Conservation (phyloP, 345 rosid genomes). For the Eutrema heterophyllum region DNA sequence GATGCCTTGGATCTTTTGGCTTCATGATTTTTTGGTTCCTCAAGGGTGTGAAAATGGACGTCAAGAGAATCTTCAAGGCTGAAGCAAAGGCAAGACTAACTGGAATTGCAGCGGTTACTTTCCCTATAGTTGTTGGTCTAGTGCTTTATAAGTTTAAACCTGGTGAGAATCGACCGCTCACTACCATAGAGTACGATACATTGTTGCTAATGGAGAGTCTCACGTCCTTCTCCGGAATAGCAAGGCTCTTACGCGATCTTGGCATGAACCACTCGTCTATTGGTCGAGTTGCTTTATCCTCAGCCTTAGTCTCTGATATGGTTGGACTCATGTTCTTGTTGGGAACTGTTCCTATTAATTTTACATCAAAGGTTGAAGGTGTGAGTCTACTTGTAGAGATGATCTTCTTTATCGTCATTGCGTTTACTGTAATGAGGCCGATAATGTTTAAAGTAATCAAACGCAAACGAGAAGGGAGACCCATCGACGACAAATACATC, state of each 20-base stretch:
- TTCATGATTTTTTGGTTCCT: slow-evolving; percentile 42
- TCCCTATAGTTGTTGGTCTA: slow-evolving; percentile 20
- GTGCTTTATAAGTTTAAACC: neutral
- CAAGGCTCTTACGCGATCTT: slow-evolving; percentile 43
- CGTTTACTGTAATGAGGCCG: slow-evolving; percentile 19
- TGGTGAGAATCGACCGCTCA: neutral
- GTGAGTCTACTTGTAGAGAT: neutral
- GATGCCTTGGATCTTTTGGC: slow-evolving; percentile 35
- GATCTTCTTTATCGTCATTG: neutral
- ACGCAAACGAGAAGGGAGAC: slow-evolving; percentile 27
- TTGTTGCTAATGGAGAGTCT: slow-evolving; percentile 25
- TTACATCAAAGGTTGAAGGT: neutral
- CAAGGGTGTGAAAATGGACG: slow-evolving; percentile 50
- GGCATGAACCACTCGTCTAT: slow-evolving; percentile 48
- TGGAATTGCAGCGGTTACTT: slow-evolving; percentile 19
- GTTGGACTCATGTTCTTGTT: neutral
- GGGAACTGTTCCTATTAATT: neutral
- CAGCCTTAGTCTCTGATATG: slow-evolving; percentile 34
- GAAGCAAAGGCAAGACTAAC: slow-evolving; percentile 28
- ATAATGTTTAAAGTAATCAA: slow-evolving; percentile 14
- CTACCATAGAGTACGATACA: neutral
- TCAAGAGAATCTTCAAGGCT: slow-evolving; percentile 18
- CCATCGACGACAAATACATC: slow-evolving; percentile 28
- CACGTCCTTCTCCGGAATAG: slow-evolving; percentile 40
- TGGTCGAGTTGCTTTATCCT: slow-evolving; percentile 40